Conservation (phyloP, 306 rosid species). For the Styphnolobium japonicum region DNA sequence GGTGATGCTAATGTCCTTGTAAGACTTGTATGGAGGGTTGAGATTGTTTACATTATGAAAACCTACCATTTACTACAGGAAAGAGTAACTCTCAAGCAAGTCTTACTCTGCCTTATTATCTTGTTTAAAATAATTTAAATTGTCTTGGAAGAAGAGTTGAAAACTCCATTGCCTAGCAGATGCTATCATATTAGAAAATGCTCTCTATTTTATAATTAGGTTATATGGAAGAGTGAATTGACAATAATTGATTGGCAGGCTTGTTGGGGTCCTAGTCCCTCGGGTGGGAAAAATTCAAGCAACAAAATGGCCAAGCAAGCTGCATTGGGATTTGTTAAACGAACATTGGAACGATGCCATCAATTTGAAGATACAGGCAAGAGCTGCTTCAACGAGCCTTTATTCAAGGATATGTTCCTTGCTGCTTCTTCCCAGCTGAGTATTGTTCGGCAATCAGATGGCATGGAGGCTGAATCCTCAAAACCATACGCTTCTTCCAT, state of each 20-base stretch:
- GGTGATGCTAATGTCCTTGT: not conserved
- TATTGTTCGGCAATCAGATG: constrained; percentile 38
- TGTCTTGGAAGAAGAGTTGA: constrained; percentile 19
- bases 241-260: constrained; percentile 49
- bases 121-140: constrained; percentile 1
- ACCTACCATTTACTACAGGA: not conserved
- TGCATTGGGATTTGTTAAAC: constrained; percentile 72
- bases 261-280: constrained; percentile 59
- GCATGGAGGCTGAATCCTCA: constrained; percentile 53
- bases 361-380: constrained; percentile 74
- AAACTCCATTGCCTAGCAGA: constrained; percentile 5
- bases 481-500: constrained; percentile 48
- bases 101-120: constrained; percentile 6
- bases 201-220: constrained; percentile 6
- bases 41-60: not conserved
- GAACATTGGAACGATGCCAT: constrained; percentile 69
- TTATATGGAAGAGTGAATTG: constrained; percentile 31
- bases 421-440: constrained; percentile 50
- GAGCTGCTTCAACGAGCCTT: constrained; percentile 80
- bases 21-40: not conserved
- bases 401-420: constrained; percentile 56
- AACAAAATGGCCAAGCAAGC: constrained; percentile 81
- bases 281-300: constrained; percentile 73
- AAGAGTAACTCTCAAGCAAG: not conserved
- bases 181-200: constrained; percentile 27